Base-by-base conservation (phyloP, 2,329 filamentous ascomycete genomes). In the Metarhizium humberi region DNA sequence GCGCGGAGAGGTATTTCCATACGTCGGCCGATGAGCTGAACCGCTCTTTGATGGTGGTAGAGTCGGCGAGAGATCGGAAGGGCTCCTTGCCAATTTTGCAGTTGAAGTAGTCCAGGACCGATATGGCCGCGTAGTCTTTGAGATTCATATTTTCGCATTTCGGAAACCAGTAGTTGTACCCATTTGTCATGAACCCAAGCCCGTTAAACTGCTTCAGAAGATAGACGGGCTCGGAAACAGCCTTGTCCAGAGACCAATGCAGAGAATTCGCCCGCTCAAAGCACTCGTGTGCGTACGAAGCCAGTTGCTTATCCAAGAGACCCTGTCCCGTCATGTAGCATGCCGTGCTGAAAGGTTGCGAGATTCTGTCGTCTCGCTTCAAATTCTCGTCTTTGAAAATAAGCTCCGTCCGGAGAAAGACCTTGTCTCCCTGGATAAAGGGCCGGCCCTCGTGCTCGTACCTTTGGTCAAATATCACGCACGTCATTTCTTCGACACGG, bases 291-390 rank as follows among this genome's bases (percentile, higher is more conserved):
- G 51, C 51, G 16, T 46, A 34, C 6, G 40, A 32, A 7, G 51
- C 51, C 7, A 52, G 42, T 20, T 52, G 36, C n/a, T 7, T 45
- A 20, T 52, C 51, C 14, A 43, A 46, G 6, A 52, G 42, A 14
- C 51, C 29, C 25, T 52, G 51, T n/a, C 40, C 51, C 6, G 51
- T 46, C 51, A 52, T 52, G 40, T 52, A 52, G 38, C 51, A 52
- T 1, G 51, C 51, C 25, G 42, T 18, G 29, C 51, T 52, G 6
- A 52, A 51, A 16, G 43, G 18, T 4, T 42, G 6, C 6, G 51
- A 42, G 36, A 43, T 30, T 11, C 16, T 18, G 14, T 34, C n/a
- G 51, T 34, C 34, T 3, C 42, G 51, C n/a, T n/a, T 16, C 7
- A 52, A 20, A 8, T 43, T 30, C 20, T 52, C 40, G 11, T 52